Conservation (phyloP, 2,329 filamentous ascomycete genomes). For the Mariannaea sp. region DNA sequence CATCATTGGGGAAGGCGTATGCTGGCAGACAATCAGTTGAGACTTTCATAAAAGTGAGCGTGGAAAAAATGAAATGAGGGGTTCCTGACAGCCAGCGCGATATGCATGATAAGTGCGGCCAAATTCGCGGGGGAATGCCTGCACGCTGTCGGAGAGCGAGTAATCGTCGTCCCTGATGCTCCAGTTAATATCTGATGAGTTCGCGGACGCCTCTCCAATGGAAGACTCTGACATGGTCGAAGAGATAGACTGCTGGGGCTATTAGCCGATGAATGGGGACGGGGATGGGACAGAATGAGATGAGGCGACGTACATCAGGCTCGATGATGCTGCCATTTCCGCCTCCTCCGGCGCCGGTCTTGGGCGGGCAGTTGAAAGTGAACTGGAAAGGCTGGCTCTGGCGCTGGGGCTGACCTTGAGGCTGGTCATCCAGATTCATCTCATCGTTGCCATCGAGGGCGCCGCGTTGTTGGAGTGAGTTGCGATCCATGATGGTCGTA, state of each 20-base stretch:
- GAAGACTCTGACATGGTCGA: slow-evolving; percentile 10
- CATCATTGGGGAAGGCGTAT: slow-evolving; percentile 51
- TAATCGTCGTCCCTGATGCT: slow-evolving; percentile 13
- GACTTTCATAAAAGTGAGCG: too few relatives aligned
- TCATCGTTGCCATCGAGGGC: not conserved
- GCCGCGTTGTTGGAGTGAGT: too few relatives aligned
- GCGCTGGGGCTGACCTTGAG: not conserved
- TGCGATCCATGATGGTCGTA: too few relatives aligned
- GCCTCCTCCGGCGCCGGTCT: not conserved
- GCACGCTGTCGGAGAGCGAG: slow-evolving; percentile 40
- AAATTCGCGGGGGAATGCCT: slow-evolving; percentile 45
- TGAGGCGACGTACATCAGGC: not conserved
- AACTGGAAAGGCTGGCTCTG: not conserved
- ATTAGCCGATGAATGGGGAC: too few relatives aligned
- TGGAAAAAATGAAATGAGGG: not conserved
- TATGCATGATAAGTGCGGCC: slow-evolving; percentile 53
- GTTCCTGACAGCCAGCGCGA: slow-evolving; percentile 49
- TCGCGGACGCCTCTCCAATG: not conserved
- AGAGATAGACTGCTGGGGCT: not conserved
- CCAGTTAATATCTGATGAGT: not conserved
- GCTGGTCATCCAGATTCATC: too few relatives aligned
- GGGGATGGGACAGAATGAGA: too few relatives aligned
- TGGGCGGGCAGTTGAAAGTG: slow-evolving; percentile 1
- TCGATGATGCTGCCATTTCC: slow-evolving; percentile 8
- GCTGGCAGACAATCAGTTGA: slow-evolving; percentile 36